Evolutionary conservation across 768 basidiomycete species (phyloP), one percentile per base, ranked within the genome.

Genomic region (Suillus discolor): DNA sequence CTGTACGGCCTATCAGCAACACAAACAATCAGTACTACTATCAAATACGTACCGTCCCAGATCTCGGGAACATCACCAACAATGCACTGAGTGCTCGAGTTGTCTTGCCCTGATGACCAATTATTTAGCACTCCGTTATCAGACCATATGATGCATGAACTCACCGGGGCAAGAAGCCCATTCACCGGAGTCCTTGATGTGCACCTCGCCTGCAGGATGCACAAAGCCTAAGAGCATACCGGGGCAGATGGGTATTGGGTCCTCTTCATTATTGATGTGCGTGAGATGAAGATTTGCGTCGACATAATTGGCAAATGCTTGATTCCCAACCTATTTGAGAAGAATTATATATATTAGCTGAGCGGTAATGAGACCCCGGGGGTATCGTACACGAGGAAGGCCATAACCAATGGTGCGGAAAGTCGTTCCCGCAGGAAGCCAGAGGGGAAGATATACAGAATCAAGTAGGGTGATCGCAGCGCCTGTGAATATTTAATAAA

Each of bases 151-250:
- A 25, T 61, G 31, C 15, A 31, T 41, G 2, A 42, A 63, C 53
- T 36, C 44, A 81, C 87, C 85, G 6, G 87, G 81, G 67, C 89
- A 91, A 8, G 75, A 65, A 25, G 80, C 73, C 89, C 89, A 91
- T 20, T 75, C 73, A 0, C 78, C 79, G 3, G 77, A 79, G 51
- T 83, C 79, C 64, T 80, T 72, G 16, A 83, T 82, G 66, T 84
- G 83, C 5, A 79, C 73, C 65, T 84, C 83, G 9, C 82, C 81
- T 0, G 73, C 65, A 3, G 82, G 72, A 57, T 84, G 82, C 8
- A 71, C 74, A 61, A 74, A 84, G 23, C 73, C 81, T 62, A 83
- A n/a, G 73, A 78, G 79, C 68, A 49, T 71, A 7, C 72, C 71
- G 5, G 79, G 79, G 36, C 49, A 60, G 62, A 70, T 79, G 3